Evolutionary conservation across 495 filamentous ascomycete species (phyloP), one percentile per base, ranked within the genome.

Genomic region (Neurospora sp.): DNA sequence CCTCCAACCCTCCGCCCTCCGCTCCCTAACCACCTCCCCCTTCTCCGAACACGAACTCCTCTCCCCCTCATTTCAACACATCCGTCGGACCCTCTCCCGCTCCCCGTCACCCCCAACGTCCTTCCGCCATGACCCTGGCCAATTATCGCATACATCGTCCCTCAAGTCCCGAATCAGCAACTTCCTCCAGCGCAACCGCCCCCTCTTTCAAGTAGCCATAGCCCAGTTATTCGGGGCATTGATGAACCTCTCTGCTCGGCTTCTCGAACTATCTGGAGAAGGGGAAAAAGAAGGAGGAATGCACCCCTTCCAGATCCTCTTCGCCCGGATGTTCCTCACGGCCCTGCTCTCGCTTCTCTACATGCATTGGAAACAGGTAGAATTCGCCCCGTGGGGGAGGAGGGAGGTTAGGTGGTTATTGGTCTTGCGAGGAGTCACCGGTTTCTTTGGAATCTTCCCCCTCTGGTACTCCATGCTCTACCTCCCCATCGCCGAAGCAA

Each of bases 271-370:
- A 4, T 87, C 91, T 72, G 93, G 90, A 27, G 84, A 90, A 39
- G 89, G 86, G 0, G 48, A 7, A 14, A 27, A 35, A 2, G 27
- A 7, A 17, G 27, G 1, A 1, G 53, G 53, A 8, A 90, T 96
- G 84, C 89, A 96, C 83, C 93, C 95, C 10, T 91, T 97, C 76
- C 95, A 97, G 82, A 90, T 99, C 70, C 86, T 98, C 44, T 96
- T 97, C 79, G 90, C 86, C 4, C 88, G 96, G 35, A 96, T 96
- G 91, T 85, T 84, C 59, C 88, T 97, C 73, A 98, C 95, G 0
- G 81, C 88, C 2, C 22, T 92, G 3, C 82, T 90, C 53, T 89
- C 90, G 40, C 87, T 85, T 68, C 74, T 88, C 22, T 98, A 95
- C 81, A 94, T 97, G 89, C 93, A 87, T 86, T 88, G 85, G 76